Base-by-base conservation (phyloP, 2,329 filamentous ascomycete species). In the Rutstroemia sp. region DNA sequence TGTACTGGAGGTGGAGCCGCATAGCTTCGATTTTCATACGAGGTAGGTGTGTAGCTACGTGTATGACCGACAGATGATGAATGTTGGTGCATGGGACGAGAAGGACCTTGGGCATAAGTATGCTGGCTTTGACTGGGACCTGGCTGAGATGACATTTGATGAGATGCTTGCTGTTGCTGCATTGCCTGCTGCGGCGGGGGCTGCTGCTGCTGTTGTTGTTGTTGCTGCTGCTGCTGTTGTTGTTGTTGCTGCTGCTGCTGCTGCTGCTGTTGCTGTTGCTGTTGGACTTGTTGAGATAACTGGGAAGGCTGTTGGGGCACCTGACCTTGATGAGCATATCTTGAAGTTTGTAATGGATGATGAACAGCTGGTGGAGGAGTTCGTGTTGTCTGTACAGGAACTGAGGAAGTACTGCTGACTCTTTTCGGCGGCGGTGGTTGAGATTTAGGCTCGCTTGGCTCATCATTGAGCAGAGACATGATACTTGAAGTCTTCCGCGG, bases 401-500 rank as follows among this genome's bases (percentile, higher is more conserved):
- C 56, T 16, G 58, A 56, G 5, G 62, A 58, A 25, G 66, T 58
- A 54, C 66, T 66, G 30, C 58, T 63, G 10, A 64, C 60, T 46
- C 66, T 61, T 52, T 69, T 67, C 6, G 60, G 41, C 9, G 42
- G 18, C 6, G 49, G 16, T 19, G 54, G 61, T 38, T 63, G 56
- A 38, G 64, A 74, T 0, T 73, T 72, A 51, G 74, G 71, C 1
- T 74, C 69, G n/a, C 75, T 75, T 6, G 76, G 71, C 53, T 85
- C 82, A 52, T 69, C 67, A 59, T 85, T 80, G 3, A 86, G 73
- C 59, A 86, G 69, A 0, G 81, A 80, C 77, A 85, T 83, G 59
- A 86, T 76, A 60, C 74, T 85, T 14, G 81, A 84, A 7, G 77
- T 83, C 71, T 85, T 85, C n/a, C 78, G 75, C 61, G 80, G 78